Evolutionary conservation across 768 basidiomycete species (phyloP).

Genomic region (Hygrocybe coccinea): DNA sequence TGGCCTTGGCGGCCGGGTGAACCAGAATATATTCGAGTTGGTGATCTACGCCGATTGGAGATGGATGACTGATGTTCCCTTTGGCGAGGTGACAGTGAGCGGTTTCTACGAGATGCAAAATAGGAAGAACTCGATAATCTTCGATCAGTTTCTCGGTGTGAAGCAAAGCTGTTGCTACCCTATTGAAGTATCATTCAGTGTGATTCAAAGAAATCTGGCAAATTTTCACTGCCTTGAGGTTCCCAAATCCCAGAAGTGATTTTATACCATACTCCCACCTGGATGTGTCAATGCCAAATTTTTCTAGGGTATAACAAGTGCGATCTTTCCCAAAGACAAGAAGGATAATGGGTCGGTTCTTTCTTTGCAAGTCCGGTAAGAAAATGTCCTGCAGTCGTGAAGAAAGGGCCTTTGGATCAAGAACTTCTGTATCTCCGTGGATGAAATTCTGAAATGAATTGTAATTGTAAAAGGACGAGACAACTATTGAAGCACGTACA

Average conservation of each 20-base stretch:
- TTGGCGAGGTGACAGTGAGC: slow-evolving; percentile 4
- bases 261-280: slow-evolving; percentile 40
- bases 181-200: not conserved
- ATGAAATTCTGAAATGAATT: slow-evolving; percentile 23
- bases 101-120: not conserved
- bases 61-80: not conserved
- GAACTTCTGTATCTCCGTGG: slow-evolving; percentile 24
- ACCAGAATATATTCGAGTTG: not conserved
- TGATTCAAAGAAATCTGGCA: not conserved
- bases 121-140: not conserved
- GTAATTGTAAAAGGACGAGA: not conserved
- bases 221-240: not conserved
- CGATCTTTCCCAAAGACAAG: slow-evolving; percentile 43
- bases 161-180: not conserved
- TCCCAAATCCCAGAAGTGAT: slow-evolving; percentile 23
- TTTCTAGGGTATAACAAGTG: slow-evolving; percentile 36
- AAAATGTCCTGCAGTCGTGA: slow-evolving; percentile 22
- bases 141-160: not conserved
- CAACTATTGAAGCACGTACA: not conserved
- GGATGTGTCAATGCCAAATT: slow-evolving; percentile 39
- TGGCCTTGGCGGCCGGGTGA: not conserved
- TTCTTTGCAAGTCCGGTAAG: slow-evolving; percentile 5
- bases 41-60: not conserved
- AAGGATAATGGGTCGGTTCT: slow-evolving; percentile 36
- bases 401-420: slow-evolving; percentile 16